Evolutionary conservation across 352 stramenopile species (phyloP), one percentile per base, ranked within the genome.

Genomic region (Discostella stelligera): DNA sequence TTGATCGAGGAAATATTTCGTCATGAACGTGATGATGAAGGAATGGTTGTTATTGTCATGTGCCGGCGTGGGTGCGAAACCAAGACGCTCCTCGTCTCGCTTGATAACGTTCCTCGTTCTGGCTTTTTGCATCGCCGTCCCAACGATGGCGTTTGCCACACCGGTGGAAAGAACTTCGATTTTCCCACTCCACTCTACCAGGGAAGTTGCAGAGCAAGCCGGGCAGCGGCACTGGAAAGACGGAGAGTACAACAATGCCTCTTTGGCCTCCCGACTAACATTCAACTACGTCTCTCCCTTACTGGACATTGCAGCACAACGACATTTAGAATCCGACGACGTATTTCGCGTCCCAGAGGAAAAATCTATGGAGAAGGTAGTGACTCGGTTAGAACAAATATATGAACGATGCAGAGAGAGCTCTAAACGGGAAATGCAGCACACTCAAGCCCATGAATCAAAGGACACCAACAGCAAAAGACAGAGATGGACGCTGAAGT

Each of bases 221-320:
- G 13, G 20, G 37, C 52, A 4, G 3, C 52, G 52, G 5, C 6
- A 41, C 10, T 61, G 53, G 53, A 61, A 20, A 23, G 53, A 61
- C n/a, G 53, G 53, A 4, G 55, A 30, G n/a, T 52, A 48, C 78
- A 79, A 61, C 32, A 79, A 48, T 27, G 62, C 77, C 4, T 82
- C 78, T 10, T 44, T 87, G 11, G 11, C 70, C 11, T 88, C 84
- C 0, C 71, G 69, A 21, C 62, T 92, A 1, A 23, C 89, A 0
- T 92, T 84, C 63, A 59, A 18, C 23, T 90, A 91, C 72, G 80
- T 71, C 10, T 50, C 58, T 53, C 77, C 84, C 10, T 50, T 92
- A 14, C 46, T 92, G 37, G 64, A 91, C n/a, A 59, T 80, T 6
- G 71, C 79, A 23, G 59, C 53, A 10, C 62, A 87, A 14, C 67